These are phyloP conservation scores for Diatrype stigma DNA, from an alignment of 2,329 filamentous ascomycete genomes.

Conservation along the genomic window DNA sequence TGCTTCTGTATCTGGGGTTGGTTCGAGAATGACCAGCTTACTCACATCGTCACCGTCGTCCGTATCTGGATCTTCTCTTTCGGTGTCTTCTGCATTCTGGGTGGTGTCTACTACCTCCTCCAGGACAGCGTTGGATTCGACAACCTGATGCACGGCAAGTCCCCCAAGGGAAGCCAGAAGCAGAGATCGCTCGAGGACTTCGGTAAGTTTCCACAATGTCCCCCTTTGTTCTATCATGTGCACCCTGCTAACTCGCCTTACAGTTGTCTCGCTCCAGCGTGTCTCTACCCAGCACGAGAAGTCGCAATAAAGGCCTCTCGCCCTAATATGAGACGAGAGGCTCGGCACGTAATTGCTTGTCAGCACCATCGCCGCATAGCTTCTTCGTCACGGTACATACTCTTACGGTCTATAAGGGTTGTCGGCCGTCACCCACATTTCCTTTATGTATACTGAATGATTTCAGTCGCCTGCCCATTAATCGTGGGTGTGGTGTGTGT, in stretches of 20 bases:
- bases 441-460: conserved; percentile 33
- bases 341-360: neutral
- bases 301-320: conserved; percentile 52
- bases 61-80: conserved; percentile 91
- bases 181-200: conserved; percentile 87
- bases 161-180: conserved; percentile 74
- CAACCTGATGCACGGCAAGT: conserved; percentile 91
- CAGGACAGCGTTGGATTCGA: conserved; percentile 79
- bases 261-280: conserved; percentile 84
- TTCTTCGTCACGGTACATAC: conserved; percentile 24
- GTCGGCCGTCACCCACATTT: conserved; percentile 25
- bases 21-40: conserved; percentile 63
- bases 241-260: conserved; percentile 42
- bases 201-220: conserved; percentile 55
- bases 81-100: conserved; percentile 82
- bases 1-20: conserved; percentile 83
- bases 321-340: conserved; percentile 12
- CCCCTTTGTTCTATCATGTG: conserved; percentile 1
- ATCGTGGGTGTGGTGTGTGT: conserved; percentile 16
- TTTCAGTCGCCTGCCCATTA: conserved; percentile 22
- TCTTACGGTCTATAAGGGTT: conserved; percentile 24
- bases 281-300: conserved; percentile 92
- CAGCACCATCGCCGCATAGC: neutral
- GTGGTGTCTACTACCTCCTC: conserved; percentile 70
- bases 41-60: conserved; percentile 77